A percentile compares a stretch with the other conserved stretches of the same genome.
These are phyloP conservation scores for Periconia digitata DNA, from an alignment of 2,329 filamentous ascomycete genomes.

Conservation along the genomic window DNA sequence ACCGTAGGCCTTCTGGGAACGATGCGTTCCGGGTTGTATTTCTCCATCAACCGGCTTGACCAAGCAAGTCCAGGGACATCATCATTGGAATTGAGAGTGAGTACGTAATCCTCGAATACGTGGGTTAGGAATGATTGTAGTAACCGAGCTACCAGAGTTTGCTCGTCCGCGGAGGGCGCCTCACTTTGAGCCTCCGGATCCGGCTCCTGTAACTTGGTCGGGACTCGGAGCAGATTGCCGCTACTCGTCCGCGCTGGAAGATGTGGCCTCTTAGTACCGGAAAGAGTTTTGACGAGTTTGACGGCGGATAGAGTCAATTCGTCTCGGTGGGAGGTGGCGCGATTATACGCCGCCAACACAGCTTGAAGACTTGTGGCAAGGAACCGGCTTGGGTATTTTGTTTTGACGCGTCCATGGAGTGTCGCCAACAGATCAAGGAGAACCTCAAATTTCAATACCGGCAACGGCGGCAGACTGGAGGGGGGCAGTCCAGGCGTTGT, in stretches of 20 bases:
- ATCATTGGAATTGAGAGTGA: constrained; percentile 47
- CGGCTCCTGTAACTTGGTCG: constrained; percentile 44
- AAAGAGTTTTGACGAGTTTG: constrained; percentile 69
- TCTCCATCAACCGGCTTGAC: constrained; percentile 65
- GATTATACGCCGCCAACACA: constrained; percentile 66
- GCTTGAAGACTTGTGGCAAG: constrained; percentile 75
- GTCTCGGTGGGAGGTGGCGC: constrained; percentile 56
- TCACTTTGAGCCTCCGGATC: constrained; percentile 60
- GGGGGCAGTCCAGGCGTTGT: constrained; percentile 27
- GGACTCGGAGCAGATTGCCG: constrained; percentile 44
- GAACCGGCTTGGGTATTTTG: constrained; percentile 76
- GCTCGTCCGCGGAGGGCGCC: constrained; percentile 55
- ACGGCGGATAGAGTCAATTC: constrained; percentile 71
- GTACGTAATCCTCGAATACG: constrained; percentile 72
- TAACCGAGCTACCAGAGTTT: constrained; percentile 63
- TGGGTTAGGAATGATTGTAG: constrained; percentile 79
- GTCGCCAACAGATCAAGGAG: constrained; percentile 72
- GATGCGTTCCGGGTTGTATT: constrained; percentile 64
- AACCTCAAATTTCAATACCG: constrained; percentile 63
- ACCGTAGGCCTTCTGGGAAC: constrained; percentile 64
- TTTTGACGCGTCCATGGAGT: constrained; percentile 73
- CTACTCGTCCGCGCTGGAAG: constrained; percentile 58
- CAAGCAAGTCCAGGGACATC: constrained; percentile 54
- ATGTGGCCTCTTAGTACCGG: constrained; percentile 67
- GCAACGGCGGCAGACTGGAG: constrained; percentile 39